These are phyloP conservation scores for Dendrostoma leiphaemia DNA, from an alignment of 2,329 filamentous ascomycete species.

Conservation along the genomic window DNA sequence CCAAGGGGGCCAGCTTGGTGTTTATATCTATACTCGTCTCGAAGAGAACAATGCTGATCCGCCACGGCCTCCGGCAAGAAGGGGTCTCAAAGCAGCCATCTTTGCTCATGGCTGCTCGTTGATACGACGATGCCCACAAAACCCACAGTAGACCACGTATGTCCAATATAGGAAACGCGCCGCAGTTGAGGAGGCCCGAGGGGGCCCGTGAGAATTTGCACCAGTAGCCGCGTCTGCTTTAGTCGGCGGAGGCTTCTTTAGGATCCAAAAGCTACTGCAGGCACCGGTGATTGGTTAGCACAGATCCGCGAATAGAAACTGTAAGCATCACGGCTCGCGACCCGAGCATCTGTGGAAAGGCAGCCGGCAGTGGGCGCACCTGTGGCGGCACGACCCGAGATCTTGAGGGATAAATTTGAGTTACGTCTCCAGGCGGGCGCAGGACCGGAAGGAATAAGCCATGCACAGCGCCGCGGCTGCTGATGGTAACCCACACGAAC, in stretches of 20 bases:
- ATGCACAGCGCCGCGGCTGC: neutral
- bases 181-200: neutral
- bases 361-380: neutral
- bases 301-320: too few species aligned
- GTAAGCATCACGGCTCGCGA: neutral
- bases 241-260: neutral
- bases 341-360: neutral
- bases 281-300: too few species aligned
- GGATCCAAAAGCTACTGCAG: conserved; percentile 1
- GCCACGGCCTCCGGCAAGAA: neutral
- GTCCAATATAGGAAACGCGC: neutral
- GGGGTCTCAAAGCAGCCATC: neutral
- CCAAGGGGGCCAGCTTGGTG: neutral
- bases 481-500: neutral
- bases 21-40: neutral
- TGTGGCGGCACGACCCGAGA: neutral
- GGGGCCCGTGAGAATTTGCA: neutral
- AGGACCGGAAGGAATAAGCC: neutral
- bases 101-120: neutral
- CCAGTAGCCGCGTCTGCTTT: conserved; percentile 10
- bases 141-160: neutral
- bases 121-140: too few species aligned
- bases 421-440: neutral
- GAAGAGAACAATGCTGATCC: neutral
- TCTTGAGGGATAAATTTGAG: neutral